Percentiles rank a stretch among this genome's conserved stretches.
Conservation (phyloP, 306 rosid species). For the Castanea sativa region DNA sequence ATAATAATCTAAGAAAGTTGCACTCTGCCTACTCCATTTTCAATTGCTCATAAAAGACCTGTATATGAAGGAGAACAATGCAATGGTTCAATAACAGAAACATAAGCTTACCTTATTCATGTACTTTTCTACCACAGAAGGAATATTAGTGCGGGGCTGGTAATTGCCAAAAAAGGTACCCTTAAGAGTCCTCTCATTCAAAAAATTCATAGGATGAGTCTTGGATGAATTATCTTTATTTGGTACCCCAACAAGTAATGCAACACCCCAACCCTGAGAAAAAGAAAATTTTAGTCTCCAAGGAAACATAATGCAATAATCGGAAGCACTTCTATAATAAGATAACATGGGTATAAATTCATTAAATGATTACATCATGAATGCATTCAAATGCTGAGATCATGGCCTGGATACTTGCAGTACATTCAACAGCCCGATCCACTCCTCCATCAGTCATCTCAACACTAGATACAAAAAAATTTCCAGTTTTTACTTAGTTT, state of each 20-base stretch:
- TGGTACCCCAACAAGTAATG: slow-evolving; percentile 88
- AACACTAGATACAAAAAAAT: slow-evolving; percentile 7
- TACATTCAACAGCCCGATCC: slow-evolving; percentile 81
- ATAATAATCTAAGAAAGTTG: too few species aligned
- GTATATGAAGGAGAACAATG: too few species aligned
- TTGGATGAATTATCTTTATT: slow-evolving; percentile 76
- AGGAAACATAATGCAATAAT: background rate
- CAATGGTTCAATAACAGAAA: background rate
- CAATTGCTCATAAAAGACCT: too few species aligned
- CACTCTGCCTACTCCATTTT: too few species aligned
- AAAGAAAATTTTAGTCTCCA: background rate
- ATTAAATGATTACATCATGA: slow-evolving; percentile 54
- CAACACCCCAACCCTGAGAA: slow-evolving; percentile 85
- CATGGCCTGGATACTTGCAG: slow-evolving; percentile 82
- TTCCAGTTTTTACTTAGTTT: too few species aligned
- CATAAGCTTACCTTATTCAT: slow-evolving; percentile 29
- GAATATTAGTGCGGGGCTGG: slow-evolving; percentile 75
- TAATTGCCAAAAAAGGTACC: slow-evolving; percentile 94
- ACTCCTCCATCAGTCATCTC: slow-evolving; percentile 83
- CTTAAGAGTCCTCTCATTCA: slow-evolving; percentile 81
- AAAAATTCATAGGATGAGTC: slow-evolving; percentile 69
- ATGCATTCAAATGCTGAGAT: slow-evolving; percentile 88
- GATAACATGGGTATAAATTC: background rate
- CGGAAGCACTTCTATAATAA: background rate
- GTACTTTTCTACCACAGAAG: slow-evolving; percentile 70